phyloP scores from a whole-genome alignment of 768 basidiomycete genomes.

The Strobilomyces echinocephalus region DNA sequence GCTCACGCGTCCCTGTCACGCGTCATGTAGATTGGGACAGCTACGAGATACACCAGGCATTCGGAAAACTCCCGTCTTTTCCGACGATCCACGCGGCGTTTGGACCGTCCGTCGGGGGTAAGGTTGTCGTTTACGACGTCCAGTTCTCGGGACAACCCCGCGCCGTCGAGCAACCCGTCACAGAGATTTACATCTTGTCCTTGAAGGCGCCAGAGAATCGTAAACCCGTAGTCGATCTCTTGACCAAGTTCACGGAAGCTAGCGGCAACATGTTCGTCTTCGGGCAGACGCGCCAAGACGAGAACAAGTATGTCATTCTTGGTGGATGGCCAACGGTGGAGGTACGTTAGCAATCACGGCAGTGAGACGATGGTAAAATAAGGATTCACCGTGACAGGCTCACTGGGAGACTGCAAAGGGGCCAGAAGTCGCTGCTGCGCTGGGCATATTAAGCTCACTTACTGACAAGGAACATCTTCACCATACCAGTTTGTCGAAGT shows the following conservation, averaged over 20 bases:
- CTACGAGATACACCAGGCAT: neutral
- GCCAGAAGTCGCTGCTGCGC: conserved; percentile 3
- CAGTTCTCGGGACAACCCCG: conserved; percentile 12
- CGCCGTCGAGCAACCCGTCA: conserved; percentile 22
- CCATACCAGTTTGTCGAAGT: conserved; percentile 10
- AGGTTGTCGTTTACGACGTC: conserved; percentile 19
- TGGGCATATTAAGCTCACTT: conserved; percentile 14
- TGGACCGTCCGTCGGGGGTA: neutral
- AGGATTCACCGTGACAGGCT: conserved; percentile 6
- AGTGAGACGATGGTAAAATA: neutral
- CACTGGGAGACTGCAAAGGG: conserved; percentile 5
- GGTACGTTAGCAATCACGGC: conserved; percentile 11
- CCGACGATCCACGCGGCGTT: neutral
- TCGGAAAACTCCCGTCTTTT: neutral
- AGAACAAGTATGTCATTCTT: conserved; percentile 19
- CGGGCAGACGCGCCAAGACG: conserved; percentile 18
- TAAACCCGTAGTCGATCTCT: conserved; percentile 3
- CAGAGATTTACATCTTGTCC: conserved; percentile 15
- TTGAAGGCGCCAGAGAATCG: conserved; percentile 26
- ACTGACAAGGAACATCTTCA: conserved; percentile 10
- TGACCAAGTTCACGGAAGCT: conserved; percentile 11
- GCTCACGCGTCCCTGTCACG: neutral
- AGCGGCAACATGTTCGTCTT: conserved; percentile 13
- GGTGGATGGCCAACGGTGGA: conserved; percentile 22
- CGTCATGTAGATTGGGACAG: neutral